Base-by-base conservation (phyloP, 192 early-diverging fungal species). In the Backusella morwellensis region DNA sequence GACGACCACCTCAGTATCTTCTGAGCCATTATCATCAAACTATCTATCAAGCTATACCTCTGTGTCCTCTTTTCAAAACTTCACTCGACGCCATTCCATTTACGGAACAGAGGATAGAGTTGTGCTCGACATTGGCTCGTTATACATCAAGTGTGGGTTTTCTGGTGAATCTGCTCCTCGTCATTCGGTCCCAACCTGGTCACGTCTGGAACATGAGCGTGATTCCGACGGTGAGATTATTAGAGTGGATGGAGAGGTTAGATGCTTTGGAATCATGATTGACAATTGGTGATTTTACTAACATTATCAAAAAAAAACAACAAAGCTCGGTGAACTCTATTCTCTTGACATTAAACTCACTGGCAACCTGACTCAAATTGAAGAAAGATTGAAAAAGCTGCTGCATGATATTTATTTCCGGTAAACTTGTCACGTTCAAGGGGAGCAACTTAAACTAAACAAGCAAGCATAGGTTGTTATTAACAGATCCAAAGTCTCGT, bases 21-120 rank as follows among this genome's bases (percentile, higher is more conserved):
- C 78, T 15, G 78, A 79, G 35, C 73, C 70, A 23, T 34, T 79
- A 6, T 70, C 78, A 21, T 75, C 78, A 38, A 54, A 47, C 7
- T 79, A 79, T 26, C 19, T 79, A 29, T 70, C 78, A 2, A 79
- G 42, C 50, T 79, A 79, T 23, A 63, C 68, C 0, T 70, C 70
- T 9, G 29, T 74, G 3, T 70, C 73, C 0, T 79, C 78, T 14
- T 35, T 79, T 19, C 70, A 79, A 35, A 68, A 59, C 38, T 79
- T 75, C 71, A 67, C 82, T 3, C 82, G 88, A n/a, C 77, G 86
- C 17, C 85, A 84, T 36, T 90, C 89, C 32, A 88, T 93, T 34
- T 93, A 93, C 72, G 90, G 88, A 66, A 87, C 91, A 69, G 96
- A 96, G 82, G 95, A 97, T 68, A 86, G 93, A 6, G 89, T 97